Conservation (phyloP, 2,329 filamentous ascomycete species). For the Diaporthe longicolla region DNA sequence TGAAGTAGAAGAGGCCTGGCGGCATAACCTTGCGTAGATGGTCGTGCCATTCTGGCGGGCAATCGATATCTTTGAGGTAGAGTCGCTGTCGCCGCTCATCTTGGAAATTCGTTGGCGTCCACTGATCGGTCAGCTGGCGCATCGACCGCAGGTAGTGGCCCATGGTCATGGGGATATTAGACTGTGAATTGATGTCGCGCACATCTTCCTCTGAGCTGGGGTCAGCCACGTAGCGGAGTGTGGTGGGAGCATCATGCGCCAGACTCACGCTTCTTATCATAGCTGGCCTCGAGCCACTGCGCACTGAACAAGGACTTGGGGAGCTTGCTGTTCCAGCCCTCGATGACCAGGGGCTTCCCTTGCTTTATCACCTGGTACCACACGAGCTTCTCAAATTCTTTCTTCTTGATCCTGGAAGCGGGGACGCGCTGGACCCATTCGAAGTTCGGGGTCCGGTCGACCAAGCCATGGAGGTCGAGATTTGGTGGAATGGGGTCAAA, state of each 20-base stretch:
- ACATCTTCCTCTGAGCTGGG: conserved; percentile 79
- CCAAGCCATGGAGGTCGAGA: conserved; percentile 81
- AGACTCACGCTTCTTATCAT: conserved; percentile 81
- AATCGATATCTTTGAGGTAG: conserved; percentile 98
- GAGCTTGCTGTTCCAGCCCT: conserved; percentile 84
- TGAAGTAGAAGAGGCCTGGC: conserved; percentile 88
- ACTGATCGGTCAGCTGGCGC: conserved; percentile 86
- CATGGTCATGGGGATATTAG: conserved; percentile 86
- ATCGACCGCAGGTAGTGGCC: conserved; percentile 93
- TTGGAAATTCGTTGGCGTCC: conserved; percentile 80
- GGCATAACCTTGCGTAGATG: conserved; percentile 84
- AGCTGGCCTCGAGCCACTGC: conserved; percentile 83
- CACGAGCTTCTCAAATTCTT: conserved; percentile 89
- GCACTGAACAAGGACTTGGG: conserved; percentile 84
- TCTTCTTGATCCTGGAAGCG: conserved; percentile 80
- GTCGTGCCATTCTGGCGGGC: conserved; percentile 87
- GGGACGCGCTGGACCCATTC: conserved; percentile 87
- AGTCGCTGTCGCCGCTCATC: conserved; percentile 87
- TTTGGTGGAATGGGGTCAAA: conserved; percentile 93
- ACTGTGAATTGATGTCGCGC: conserved; percentile 80
- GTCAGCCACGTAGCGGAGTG: conserved; percentile 44
- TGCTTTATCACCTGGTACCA: conserved; percentile 85
- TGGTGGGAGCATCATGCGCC: not conserved
- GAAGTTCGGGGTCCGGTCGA: conserved; percentile 86
- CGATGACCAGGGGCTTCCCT: conserved; percentile 91